These are phyloP conservation scores for Aeschynomene evenia DNA, from an alignment of 306 rosid genomes.

Conservation along the genomic window DNA sequence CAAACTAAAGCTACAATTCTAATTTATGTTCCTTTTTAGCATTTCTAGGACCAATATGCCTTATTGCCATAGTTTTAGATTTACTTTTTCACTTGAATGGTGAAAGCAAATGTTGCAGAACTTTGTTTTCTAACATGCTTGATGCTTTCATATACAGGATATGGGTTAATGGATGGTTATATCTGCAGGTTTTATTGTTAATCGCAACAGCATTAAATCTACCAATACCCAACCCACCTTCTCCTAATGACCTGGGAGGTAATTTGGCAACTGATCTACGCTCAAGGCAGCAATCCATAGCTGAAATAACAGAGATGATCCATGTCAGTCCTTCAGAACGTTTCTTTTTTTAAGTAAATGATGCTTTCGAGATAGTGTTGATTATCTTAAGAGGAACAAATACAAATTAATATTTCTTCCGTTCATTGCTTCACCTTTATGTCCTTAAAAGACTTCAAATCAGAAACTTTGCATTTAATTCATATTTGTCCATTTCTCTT, in stretches of 20 bases:
- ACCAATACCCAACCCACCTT: conserved; percentile 38
- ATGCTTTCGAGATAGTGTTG: conserved; percentile 20
- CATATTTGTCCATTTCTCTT: neutral
- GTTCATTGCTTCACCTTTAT: neutral
- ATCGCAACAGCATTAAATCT: conserved; percentile 81
- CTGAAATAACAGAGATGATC: conserved; percentile 98
- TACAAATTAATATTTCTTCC: neutral
- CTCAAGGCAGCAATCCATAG: conserved; percentile 76
- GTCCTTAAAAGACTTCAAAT: neutral
- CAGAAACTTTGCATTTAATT: neutral
- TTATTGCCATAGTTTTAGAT: neutral
- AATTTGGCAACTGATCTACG: conserved; percentile 62
- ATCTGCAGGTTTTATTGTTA: conserved; percentile 76
- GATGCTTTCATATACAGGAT: neutral
- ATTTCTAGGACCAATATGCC: conserved; percentile 14
- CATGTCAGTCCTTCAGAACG: conserved; percentile 66
- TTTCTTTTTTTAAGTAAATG: conserved; percentile 18
- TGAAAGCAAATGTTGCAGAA: neutral
- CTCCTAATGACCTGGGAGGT: conserved; percentile 43
- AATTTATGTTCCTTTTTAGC: conserved; percentile 2
- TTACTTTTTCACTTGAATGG: neutral
- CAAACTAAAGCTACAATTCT: neutral
- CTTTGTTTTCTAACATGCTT: neutral
- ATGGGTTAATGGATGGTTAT: conserved; percentile 18
- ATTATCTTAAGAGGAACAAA: neutral